Conservation (phyloP, 768 basidiomycete species). For the Rubroboletus satanas region DNA sequence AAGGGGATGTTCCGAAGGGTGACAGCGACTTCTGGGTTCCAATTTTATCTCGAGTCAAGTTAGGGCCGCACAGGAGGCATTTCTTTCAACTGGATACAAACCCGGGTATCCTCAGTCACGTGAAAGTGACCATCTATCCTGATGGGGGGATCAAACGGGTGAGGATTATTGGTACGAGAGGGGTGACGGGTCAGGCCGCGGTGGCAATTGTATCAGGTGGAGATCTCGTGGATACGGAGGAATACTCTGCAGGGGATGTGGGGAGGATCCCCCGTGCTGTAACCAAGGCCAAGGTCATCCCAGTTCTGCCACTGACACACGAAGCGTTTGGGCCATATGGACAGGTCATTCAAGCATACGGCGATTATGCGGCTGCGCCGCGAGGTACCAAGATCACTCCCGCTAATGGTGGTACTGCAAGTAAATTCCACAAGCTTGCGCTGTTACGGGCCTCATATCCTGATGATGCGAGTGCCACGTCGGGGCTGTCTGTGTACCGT, state of each 20-base stretch:
- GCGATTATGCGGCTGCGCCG: conserved; percentile 61
- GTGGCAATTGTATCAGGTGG: conserved; percentile 7
- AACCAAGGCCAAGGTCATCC: conserved; percentile 33
- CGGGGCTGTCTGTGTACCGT: conserved; percentile 80
- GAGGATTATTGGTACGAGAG: conserved; percentile 69
- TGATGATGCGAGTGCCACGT: conserved; percentile 46
- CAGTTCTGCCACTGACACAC: conserved; percentile 69
- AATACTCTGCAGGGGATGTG: background rate
- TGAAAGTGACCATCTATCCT: conserved; percentile 85
- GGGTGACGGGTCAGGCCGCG: conserved; percentile 18
- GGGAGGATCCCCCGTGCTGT: conserved; percentile 1
- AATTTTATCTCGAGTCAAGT: conserved; percentile 71
- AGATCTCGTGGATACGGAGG: conserved; percentile 1
- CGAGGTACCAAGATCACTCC: conserved; percentile 66
- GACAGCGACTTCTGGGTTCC: conserved; percentile 56
- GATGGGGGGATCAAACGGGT: conserved; percentile 95
- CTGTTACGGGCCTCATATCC: conserved; percentile 69
- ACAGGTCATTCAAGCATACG: conserved; percentile 85
- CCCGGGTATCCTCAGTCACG: conserved; percentile 65
- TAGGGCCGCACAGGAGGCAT: conserved; percentile 88
- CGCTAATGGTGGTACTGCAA: conserved; percentile 88
- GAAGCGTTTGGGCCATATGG: conserved; percentile 90
- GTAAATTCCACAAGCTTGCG: conserved; percentile 89
- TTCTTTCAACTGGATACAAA: conserved; percentile 79
- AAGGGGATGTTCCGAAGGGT: conserved; percentile 36